These are phyloP conservation scores for Leccinum longicurvipes DNA, from an alignment of 768 basidiomycete species.

Conservation along the genomic window DNA sequence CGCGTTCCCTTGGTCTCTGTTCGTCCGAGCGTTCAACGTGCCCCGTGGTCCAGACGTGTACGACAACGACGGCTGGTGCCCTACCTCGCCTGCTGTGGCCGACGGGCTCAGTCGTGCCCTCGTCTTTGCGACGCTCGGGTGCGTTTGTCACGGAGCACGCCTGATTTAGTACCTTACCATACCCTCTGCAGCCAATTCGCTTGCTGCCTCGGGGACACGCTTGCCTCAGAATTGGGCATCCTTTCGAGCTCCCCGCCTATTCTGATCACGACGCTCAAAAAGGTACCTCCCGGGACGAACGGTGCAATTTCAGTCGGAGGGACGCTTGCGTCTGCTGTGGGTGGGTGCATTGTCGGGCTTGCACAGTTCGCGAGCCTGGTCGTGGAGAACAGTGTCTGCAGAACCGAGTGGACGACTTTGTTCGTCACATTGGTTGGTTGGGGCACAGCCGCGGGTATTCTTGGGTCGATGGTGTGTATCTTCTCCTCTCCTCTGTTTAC, in stretches of 20 bases:
- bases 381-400: constrained; percentile 74
- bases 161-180: background rate
- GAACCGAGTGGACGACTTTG: constrained; percentile 77
- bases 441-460: constrained; percentile 64
- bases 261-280: constrained; percentile 72
- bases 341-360: constrained; percentile 71
- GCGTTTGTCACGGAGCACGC: constrained; percentile 16
- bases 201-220: constrained; percentile 87
- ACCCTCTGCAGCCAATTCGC: constrained; percentile 65
- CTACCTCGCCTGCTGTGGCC: constrained; percentile 42
- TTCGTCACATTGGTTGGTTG: constrained; percentile 46
- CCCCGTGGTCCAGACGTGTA: constrained; percentile 30
- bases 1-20: constrained; percentile 36
- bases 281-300: constrained; percentile 87
- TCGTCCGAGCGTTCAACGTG: constrained; percentile 11
- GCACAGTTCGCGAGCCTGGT: constrained; percentile 50
- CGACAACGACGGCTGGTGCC: constrained; percentile 56
- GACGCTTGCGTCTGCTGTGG: constrained; percentile 67
- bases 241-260: constrained; percentile 65
- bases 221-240: constrained; percentile 92
- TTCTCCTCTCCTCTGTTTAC: background rate
- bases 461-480: constrained; percentile 73
- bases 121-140: constrained; percentile 68
- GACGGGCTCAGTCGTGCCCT: constrained; percentile 58
- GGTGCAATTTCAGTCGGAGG: constrained; percentile 80